Conservation (phyloP, 2,329 filamentous ascomycete species). For the Colletotrichum orchidophilum region DNA sequence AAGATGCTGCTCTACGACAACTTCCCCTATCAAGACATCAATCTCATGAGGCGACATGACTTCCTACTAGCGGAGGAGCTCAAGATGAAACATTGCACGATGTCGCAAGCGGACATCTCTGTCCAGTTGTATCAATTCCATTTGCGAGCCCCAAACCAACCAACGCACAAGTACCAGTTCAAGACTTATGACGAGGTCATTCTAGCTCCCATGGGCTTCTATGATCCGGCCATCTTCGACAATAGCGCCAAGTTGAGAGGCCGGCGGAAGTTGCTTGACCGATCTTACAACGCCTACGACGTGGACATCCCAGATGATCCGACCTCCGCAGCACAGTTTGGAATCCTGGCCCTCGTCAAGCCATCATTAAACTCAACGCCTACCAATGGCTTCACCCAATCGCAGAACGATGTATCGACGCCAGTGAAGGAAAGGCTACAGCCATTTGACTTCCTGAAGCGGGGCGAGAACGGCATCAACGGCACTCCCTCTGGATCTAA, state of each 20-base stretch:
- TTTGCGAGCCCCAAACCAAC: conserved; percentile 85
- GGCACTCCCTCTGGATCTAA: conserved; percentile 86
- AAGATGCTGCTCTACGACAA: conserved; percentile 98
- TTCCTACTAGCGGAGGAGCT: conserved; percentile 94
- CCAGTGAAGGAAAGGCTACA: conserved; percentile 72
- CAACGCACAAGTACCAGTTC: conserved; percentile 92
- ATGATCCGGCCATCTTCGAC: conserved; percentile 88
- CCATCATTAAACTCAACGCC: conserved; percentile 61
- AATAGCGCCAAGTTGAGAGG: conserved; percentile 81
- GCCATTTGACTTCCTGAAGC: conserved; percentile 73
- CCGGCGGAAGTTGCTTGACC: conserved; percentile 82
- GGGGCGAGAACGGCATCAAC: conserved; percentile 75
- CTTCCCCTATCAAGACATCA: conserved; percentile 95
- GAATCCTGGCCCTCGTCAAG: conserved; percentile 67
- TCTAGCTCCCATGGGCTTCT: conserved; percentile 94
- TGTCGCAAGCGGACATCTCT: conserved; percentile 89
- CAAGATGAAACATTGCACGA: conserved; percentile 91
- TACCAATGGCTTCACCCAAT: conserved; percentile 54
- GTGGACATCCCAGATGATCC: conserved; percentile 89
- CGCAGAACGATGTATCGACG: conserved; percentile 61
- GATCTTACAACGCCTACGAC: conserved; percentile 94
- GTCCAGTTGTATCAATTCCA: conserved; percentile 92
- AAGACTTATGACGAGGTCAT: conserved; percentile 98
- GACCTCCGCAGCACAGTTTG: conserved; percentile 82
- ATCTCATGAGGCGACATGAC: conserved; percentile 88